phyloP scores from a whole-genome alignment of 139 green algal species.

The Diplosphaera chodatii region DNA sequence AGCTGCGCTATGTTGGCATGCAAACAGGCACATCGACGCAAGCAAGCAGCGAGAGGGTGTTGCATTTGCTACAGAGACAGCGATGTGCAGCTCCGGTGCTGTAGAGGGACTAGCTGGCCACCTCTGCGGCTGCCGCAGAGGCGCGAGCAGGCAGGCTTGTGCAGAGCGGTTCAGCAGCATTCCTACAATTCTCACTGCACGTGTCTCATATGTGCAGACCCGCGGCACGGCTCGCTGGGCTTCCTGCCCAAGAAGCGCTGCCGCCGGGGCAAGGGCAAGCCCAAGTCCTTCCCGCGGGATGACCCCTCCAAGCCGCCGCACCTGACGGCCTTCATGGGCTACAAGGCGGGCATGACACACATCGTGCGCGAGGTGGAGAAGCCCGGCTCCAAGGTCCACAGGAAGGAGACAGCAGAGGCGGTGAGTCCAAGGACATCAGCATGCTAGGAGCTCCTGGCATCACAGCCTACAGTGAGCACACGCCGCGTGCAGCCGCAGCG shows the following conservation, averaged over 20 bases:
- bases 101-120: too few species aligned
- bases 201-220: slow-evolving; percentile 58
- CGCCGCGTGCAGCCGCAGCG: too few species aligned
- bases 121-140: too few species aligned
- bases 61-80: too few species aligned
- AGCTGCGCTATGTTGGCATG: too few species aligned
- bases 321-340: slow-evolving; percentile 96
- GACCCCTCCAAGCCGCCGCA: slow-evolving; percentile 82
- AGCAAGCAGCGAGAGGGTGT: too few species aligned
- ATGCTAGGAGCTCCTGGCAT: not conserved
- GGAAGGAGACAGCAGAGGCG: slow-evolving; percentile 97
- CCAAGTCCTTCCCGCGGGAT: slow-evolving; percentile 94
- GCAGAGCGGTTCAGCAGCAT: too few species aligned
- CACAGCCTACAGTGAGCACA: too few species aligned
- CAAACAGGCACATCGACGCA: too few species aligned
- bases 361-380: slow-evolving; percentile 98
- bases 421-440: not conserved
- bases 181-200: too few species aligned
- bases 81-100: too few species aligned
- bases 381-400: slow-evolving; percentile 98
- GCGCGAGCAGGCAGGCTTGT: too few species aligned
- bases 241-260: slow-evolving; percentile 99
- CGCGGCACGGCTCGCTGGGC: slow-evolving; percentile 90
- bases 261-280: slow-evolving; percentile 83
- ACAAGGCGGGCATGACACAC: slow-evolving; percentile 95